These are phyloP conservation scores for Boletus reticulatus DNA, from an alignment of 768 basidiomycete species.

Conservation along the genomic window DNA sequence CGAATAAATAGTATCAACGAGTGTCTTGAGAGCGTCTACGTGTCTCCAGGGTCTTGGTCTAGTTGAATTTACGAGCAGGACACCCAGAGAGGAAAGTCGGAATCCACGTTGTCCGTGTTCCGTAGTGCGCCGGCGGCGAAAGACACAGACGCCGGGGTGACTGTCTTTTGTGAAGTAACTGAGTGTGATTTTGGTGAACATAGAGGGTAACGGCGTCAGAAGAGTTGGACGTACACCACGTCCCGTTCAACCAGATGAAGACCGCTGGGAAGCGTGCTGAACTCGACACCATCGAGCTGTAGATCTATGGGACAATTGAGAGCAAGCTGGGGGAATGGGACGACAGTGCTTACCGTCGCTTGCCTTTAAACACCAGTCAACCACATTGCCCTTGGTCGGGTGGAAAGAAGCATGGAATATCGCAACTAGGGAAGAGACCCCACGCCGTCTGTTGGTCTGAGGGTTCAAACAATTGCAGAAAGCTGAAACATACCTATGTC, in stretches of 20 bases:
- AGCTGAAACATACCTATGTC: slow-evolving; percentile 46
- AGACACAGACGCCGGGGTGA: slow-evolving; percentile 72
- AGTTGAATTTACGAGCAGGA: slow-evolving; percentile 62
- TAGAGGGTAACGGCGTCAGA: background rate
- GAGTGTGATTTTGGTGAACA: slow-evolving; percentile 13
- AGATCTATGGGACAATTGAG: slow-evolving; percentile 44
- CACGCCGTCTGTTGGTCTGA: background rate
- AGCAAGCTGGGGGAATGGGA: background rate
- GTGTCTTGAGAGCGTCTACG: slow-evolving; percentile 57
- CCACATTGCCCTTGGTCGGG: slow-evolving; percentile 73
- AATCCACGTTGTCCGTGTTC: slow-evolving; percentile 78
- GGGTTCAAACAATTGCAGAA: background rate
- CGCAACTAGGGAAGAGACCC: slow-evolving; percentile 47
- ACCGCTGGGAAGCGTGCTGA: slow-evolving; percentile 79
- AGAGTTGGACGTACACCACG: slow-evolving; percentile 56
- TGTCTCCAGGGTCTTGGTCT: slow-evolving; percentile 79
- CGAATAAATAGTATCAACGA: slow-evolving; percentile 54
- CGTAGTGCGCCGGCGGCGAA: slow-evolving; percentile 62
- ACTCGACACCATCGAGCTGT: slow-evolving; percentile 70
- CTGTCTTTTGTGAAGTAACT: slow-evolving; percentile 74
- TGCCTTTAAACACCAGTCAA: slow-evolving; percentile 77
- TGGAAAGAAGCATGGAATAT: slow-evolving; percentile 87
- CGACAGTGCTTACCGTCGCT: slow-evolving; percentile 50
- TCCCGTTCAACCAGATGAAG: slow-evolving; percentile 78
- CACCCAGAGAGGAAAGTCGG: slow-evolving; percentile 74